Percentiles rank a stretch among this genome's conserved stretches.
Conservation (phyloP, 495 filamentous ascomycete genomes). For the Aspergillus carlsbadensis region DNA sequence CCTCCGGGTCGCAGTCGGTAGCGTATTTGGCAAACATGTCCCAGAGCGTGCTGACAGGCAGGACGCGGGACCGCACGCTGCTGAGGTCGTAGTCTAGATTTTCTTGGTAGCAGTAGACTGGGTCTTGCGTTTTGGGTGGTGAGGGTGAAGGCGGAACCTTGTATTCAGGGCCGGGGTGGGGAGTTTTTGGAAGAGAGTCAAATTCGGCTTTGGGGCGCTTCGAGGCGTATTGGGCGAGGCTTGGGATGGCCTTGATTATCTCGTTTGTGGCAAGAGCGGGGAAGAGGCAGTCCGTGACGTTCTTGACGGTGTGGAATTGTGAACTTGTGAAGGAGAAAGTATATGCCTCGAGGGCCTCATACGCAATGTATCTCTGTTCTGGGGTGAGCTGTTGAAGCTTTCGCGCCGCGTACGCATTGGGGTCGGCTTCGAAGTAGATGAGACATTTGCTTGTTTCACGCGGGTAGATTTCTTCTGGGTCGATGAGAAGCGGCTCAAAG, state of each 20-base stretch:
- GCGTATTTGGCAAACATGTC: constrained; percentile 36
- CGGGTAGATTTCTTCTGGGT: constrained; percentile 58
- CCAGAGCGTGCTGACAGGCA: constrained; percentile 26
- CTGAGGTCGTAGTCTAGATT: constrained; percentile 40
- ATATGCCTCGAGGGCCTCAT: constrained; percentile 27
- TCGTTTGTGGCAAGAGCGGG: constrained; percentile 27
- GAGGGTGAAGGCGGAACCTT: neutral
- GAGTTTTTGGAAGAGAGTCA: constrained; percentile 21
- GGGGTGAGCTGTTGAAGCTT: constrained; percentile 17
- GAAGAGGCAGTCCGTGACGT: constrained; percentile 29
- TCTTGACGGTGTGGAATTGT: constrained; percentile 20
- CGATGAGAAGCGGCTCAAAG: constrained; percentile 53
- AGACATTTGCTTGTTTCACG: constrained; percentile 20
- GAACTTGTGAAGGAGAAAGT: constrained; percentile 23
- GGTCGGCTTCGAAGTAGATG: constrained; percentile 41
- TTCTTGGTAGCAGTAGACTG: constrained; percentile 25
- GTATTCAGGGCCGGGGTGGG: constrained; percentile 8
- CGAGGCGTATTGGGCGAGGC: constrained; percentile 27
- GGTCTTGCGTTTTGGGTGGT: constrained; percentile 11
- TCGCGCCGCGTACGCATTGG: constrained; percentile 18
- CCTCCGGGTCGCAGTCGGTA: too few species aligned
- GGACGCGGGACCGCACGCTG: constrained; percentile 23
- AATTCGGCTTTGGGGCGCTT: constrained; percentile 33
- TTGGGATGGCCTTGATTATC: constrained; percentile 32
- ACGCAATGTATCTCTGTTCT: constrained; percentile 8